A percentile compares a stretch with the other conserved stretches of the same genome.
Conservation (phyloP, 768 basidiomycete genomes). For the Lactarius quietus region DNA sequence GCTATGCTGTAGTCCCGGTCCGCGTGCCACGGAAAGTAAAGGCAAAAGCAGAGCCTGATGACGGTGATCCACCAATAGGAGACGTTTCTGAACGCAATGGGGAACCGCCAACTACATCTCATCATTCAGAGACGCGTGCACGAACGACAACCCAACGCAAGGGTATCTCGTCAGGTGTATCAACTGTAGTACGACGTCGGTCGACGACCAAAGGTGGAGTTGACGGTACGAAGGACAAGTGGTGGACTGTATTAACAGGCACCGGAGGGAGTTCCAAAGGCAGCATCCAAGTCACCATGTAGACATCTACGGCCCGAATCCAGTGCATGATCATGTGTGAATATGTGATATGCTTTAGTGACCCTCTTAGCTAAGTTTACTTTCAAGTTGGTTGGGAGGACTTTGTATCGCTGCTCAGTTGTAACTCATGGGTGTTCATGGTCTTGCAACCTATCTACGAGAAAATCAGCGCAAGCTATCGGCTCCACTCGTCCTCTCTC, state of each 20-base stretch:
- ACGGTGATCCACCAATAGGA: not conserved
- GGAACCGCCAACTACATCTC: not conserved
- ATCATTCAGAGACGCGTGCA: not conserved
- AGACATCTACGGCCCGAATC: not conserved
- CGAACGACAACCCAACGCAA: slow-evolving; percentile 6
- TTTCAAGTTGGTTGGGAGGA: too few relatives aligned
- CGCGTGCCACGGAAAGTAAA: slow-evolving; percentile 7
- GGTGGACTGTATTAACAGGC: slow-evolving; percentile 21
- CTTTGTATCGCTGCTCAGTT: not conserved
- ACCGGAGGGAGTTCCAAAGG: slow-evolving; percentile 14
- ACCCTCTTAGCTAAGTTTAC: too few relatives aligned
- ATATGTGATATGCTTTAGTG: not conserved
- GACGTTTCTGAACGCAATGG: not conserved
- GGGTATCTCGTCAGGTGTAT: slow-evolving; percentile 25
- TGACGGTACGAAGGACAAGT: slow-evolving; percentile 2
- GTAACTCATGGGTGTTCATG: slow-evolving; percentile 47
- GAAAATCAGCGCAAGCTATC: slow-evolving; percentile 43
- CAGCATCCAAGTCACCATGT: not conserved
- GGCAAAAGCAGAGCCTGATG: slow-evolving; percentile 19
- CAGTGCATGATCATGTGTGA: not conserved
- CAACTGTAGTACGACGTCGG: slow-evolving; percentile 16
- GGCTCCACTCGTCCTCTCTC: slow-evolving; percentile 35
- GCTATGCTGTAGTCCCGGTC: slow-evolving; percentile 13
- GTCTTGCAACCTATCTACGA: slow-evolving; percentile 49
- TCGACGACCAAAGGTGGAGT: not conserved